Evolutionary conservation across 169 alveolate genomes (phyloP).

Genomic region (Amoebophrya sp.): DNA sequence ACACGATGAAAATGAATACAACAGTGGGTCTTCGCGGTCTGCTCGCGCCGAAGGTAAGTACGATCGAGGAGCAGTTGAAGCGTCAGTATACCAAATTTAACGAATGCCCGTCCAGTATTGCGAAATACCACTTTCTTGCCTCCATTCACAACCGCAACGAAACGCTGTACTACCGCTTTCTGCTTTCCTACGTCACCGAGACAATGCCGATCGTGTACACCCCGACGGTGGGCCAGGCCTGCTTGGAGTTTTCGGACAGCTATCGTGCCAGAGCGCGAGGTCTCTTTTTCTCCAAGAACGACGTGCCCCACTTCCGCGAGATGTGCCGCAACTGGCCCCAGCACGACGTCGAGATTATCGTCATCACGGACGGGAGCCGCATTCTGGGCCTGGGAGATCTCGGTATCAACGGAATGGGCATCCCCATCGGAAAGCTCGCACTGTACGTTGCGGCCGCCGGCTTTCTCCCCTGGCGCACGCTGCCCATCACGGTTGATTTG

Average conservation of each 20-base stretch:
- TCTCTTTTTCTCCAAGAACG: neutral
- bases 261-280: no score
- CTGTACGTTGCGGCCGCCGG: constrained; percentile 52
- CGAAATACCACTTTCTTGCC: constrained; percentile 49
- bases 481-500: constrained; percentile 53
- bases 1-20: neutral
- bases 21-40: constrained; percentile 46
- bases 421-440: constrained; percentile 47
- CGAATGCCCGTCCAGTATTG: constrained; percentile 34
- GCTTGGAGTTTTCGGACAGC: constrained; percentile 40
- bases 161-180: constrained; percentile 47
- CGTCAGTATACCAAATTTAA: constrained; percentile 26
- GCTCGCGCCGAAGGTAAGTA: constrained; percentile 42
- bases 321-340: neutral
- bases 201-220: constrained; percentile 55
- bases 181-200: constrained; percentile 47
- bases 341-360: constrained; percentile 44
- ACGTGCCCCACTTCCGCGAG: neutral
- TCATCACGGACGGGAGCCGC: constrained; percentile 65
- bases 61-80: constrained; percentile 49
- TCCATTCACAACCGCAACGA: constrained; percentile 49
- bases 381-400: constrained; percentile 65
- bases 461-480: constrained; percentile 49
- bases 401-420: constrained; percentile 65
- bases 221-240: constrained; percentile 57